Evolutionary conservation across 129 eudicot genomes (phyloP), one percentile per base, ranked within the genome.

Genomic region (Apium graveolens): DNA sequence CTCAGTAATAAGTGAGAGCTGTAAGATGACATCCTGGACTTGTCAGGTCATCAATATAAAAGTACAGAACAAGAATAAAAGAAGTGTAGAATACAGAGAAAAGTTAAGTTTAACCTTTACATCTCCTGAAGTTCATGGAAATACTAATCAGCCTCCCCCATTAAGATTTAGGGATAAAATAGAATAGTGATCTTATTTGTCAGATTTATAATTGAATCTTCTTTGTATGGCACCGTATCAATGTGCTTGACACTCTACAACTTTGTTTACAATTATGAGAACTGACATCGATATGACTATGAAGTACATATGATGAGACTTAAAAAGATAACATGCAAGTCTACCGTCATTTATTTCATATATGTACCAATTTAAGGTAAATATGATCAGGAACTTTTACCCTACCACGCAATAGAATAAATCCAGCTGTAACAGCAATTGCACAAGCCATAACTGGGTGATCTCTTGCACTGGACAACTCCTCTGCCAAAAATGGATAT

Each of bases 401-500:
- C 53, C 3, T 72, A 72, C 76, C 76, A 11, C 76, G 76, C 76
- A 72, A 11, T 3, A 72, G 53, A 41, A 72, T 18, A 42, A 72
- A 45, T 11, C 37, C 51, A 72, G 76, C 53, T 41, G 76, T 42
- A 39, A 72, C 76, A 42, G 53, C 76, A 72, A 72, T 41, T 72
- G 55, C 76, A 72, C 76, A 44, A 11, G 91, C 81, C 76, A 85
- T 55, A 46, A 85, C 76, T 39, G 97, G 82, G 80, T 93, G 90
- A 79, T 93, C 96, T 85, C 82, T 89, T 76, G 87, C 90, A 70
- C 72, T 77, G 57, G 74, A 70, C 73, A 93, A 42, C 78, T 88
- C 96, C 81, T 86, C 98, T 93, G 84, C 80, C 82, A 76, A 73
- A 45, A 35, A 48, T 24, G 18, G 24, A 45, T 71, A 17, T 8